Evolutionary conservation across 2,329 filamentous ascomycete genomes (phyloP), one percentile per base, ranked within the genome.

Genomic region (Alternaria solani): DNA sequence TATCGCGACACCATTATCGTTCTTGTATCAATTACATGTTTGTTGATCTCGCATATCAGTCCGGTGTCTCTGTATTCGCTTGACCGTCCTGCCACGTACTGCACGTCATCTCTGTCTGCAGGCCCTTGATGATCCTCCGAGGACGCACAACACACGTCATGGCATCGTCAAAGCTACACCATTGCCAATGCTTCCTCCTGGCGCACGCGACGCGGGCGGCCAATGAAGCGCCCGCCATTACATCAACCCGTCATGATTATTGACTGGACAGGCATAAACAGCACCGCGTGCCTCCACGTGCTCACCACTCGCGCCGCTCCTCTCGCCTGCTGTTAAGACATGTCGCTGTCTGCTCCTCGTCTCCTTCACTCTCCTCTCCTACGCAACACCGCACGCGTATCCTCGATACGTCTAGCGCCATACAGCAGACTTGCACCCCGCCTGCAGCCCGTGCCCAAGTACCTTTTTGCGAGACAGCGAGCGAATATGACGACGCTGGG

Each of bases 171-270:
- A 55, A 41, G 25, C 42, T 57, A 38, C 41, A 56, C 11, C 46
- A 42, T 14, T 25, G 48, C 51, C 51, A 56, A 43, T 28, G 49
- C 52, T 48, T 48, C 7, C 18, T 34, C 16, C 28, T 25, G 46
- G 18, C 47, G 12, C 36, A 20, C 18, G 39, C 51, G 38, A 51
- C 32, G 20, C 4, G 23, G 4, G 1, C 0, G 51, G 32, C 65
- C 67, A 69, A 66, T 65, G n/a, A 51, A 39, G 5, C 11, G 1
- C 6, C 2, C 4, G 39, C 2, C 12, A 61, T 68, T 64, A 57
- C 34, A 61, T 63, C 46, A 42, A 56, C 7, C 16, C 52, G 65
- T 69, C 63, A 68, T 68, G 57, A 61, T 54, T 42, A 63, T 64
- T 9, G 52, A 59, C 55, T 5, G 11, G 51, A 57, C 41, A 14